phyloP scores from a whole-genome alignment of 768 basidiomycete species.

The Podaxis carcinomalis region DNA sequence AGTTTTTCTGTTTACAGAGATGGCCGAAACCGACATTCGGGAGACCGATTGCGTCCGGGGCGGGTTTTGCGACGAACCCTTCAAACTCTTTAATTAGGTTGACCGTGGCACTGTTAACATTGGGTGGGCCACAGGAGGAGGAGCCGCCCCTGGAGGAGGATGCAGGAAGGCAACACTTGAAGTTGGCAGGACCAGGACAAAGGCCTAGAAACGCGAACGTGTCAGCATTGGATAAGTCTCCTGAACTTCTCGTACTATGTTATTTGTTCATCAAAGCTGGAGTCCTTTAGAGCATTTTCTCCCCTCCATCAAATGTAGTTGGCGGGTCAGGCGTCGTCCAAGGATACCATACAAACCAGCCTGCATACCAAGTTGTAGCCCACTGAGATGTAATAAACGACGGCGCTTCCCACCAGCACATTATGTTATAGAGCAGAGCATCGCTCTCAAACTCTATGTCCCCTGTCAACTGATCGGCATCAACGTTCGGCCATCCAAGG shows the following conservation, averaged over 20 bases:
- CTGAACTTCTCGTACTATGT: too few species aligned
- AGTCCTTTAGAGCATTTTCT: not conserved
- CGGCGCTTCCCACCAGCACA: not conserved
- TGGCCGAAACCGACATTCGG: constrained; percentile 32
- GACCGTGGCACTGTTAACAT: constrained; percentile 23
- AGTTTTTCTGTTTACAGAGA: constrained; percentile 18
- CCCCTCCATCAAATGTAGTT: not conserved
- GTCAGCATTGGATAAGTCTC: too few species aligned
- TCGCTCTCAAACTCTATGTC: not conserved
- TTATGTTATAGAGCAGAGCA: not conserved
- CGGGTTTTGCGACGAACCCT: constrained; percentile 26
- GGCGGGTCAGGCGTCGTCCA: not conserved
- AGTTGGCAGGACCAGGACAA: constrained; percentile 23
- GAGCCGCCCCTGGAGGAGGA: not conserved
- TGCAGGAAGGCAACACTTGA: constrained; percentile 24
- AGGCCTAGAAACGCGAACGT: constrained; percentile 17
- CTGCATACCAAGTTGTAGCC: constrained; percentile 1
- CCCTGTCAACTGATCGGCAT: not conserved
- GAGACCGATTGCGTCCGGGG: constrained; percentile 30
- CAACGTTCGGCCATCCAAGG: not conserved
- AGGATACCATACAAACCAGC: not conserved
- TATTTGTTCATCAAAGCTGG: not conserved
- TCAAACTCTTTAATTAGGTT: constrained; percentile 26
- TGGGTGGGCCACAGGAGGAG: constrained; percentile 14
- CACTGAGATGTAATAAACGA: not conserved